phyloP scores from a whole-genome alignment of 2,329 filamentous ascomycete species.

The Ceratocystis diversiconidia region DNA sequence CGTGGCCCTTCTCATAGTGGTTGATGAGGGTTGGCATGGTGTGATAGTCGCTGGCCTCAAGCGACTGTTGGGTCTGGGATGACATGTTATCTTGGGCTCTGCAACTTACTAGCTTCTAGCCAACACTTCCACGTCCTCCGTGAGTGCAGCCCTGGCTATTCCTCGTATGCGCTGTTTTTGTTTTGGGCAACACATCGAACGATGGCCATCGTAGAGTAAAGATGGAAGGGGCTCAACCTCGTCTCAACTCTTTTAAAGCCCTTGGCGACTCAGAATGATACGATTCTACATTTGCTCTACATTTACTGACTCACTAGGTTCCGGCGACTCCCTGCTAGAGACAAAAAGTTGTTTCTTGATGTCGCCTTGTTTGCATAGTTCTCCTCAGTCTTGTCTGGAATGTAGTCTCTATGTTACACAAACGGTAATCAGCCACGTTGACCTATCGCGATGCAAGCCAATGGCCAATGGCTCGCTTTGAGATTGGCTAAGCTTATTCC shows the following conservation, averaged over 20 bases:
- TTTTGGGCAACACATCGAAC: not conserved
- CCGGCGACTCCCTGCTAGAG: not conserved
- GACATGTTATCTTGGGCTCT: not conserved
- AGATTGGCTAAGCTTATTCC: too few species aligned
- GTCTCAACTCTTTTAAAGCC: not conserved
- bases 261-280: not conserved
- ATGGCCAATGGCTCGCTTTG: too few species aligned
- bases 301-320: not conserved
- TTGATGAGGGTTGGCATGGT: not conserved
- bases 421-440: not conserved
- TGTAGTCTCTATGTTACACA: not conserved
- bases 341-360: not conserved
- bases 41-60: not conserved
- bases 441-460: too few species aligned
- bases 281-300: not conserved
- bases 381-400: not conserved
- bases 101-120: not conserved
- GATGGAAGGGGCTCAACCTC: not conserved
- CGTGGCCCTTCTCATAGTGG: not conserved
- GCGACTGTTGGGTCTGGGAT: not conserved
- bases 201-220: too few species aligned
- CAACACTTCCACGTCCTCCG: not conserved
- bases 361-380: not conserved
- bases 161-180: not conserved
- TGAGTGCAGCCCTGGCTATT: too few species aligned